Evolutionary conservation across 2,329 filamentous ascomycete species (phyloP).

Genomic region (Fusarium tjaetaba): DNA sequence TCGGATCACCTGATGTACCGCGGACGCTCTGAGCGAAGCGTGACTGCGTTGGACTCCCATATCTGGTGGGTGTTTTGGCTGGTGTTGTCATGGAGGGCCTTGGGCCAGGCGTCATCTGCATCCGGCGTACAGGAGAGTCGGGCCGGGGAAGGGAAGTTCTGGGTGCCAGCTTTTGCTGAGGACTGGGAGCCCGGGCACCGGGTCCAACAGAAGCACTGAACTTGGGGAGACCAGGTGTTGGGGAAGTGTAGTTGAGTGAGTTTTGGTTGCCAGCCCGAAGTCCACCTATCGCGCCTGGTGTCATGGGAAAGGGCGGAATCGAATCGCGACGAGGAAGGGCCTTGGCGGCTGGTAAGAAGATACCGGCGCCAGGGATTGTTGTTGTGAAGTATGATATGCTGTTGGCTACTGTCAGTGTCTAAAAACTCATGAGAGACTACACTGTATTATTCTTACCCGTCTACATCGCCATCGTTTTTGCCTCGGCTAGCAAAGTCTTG

Average conservation of each 20-base stretch:
- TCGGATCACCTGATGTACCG: slow-evolving; percentile 69
- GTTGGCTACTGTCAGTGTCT: slow-evolving; percentile 11
- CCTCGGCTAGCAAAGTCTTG: slow-evolving; percentile 82
- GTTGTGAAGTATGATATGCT: slow-evolving; percentile 85
- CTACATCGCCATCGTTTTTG: slow-evolving; percentile 96
- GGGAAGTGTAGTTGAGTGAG: slow-evolving; percentile 69
- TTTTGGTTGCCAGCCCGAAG: slow-evolving; percentile 66
- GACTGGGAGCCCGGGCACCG: slow-evolving; percentile 72
- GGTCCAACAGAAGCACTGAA: slow-evolving; percentile 91
- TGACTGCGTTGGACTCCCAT: slow-evolving; percentile 57
- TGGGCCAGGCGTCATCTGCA: slow-evolving; percentile 69
- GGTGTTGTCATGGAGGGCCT: slow-evolving; percentile 65
- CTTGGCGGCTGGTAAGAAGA: slow-evolving; percentile 90
- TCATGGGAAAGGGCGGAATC: slow-evolving; percentile 67
- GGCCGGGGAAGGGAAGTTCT: slow-evolving; percentile 86
- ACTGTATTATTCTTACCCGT: slow-evolving; percentile 72
- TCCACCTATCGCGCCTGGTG: slow-evolving; percentile 72
- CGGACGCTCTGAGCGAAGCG: slow-evolving; percentile 73
- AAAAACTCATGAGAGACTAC: not conserved
- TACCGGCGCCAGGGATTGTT: slow-evolving; percentile 80
- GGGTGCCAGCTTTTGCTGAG: slow-evolving; percentile 71
- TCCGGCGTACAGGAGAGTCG: slow-evolving; percentile 82
- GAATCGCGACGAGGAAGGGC: slow-evolving; percentile 75
- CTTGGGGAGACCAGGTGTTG: slow-evolving; percentile 74
- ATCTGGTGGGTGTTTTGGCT: slow-evolving; percentile 51